phyloP scores from a whole-genome alignment of 108 stramenopile species.

The Epithemia pelagica region DNA sequence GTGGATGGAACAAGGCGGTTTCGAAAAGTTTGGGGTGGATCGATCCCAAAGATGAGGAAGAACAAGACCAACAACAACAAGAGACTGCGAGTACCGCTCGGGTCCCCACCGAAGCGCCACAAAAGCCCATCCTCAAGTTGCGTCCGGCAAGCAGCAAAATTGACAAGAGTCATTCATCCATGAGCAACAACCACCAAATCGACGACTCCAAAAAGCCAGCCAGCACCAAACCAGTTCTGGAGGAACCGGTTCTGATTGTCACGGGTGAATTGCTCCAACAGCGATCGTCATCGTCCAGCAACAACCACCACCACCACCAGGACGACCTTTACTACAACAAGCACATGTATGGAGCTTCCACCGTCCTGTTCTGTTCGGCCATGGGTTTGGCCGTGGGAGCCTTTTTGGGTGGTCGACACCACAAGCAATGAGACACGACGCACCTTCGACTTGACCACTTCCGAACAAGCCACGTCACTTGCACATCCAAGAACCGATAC shows the following conservation, averaged over 20 bases:
- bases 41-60: background rate
- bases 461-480: too few species aligned
- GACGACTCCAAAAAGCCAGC: background rate
- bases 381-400: background rate
- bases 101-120: too few species aligned
- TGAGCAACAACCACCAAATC: background rate
- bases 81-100: background rate
- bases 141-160: too few species aligned
- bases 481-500: too few species aligned
- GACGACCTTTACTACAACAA: background rate
- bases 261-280: background rate
- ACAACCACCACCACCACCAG: too few species aligned
- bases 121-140: background rate
- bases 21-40: constrained; percentile 82
- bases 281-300: too few species aligned
- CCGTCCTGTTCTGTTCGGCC: background rate
- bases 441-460: too few species aligned
- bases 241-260: background rate
- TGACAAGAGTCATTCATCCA: background rate
- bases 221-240: background rate
- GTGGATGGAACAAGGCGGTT: constrained; percentile 91
- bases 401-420: background rate
- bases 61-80: background rate
- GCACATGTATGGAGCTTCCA: background rate
- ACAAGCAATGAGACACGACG: too few species aligned